These are phyloP conservation scores for Avena sativa DNA, from an alignment of 176 grass and related monocot genomes.

Conservation along the genomic window DNA sequence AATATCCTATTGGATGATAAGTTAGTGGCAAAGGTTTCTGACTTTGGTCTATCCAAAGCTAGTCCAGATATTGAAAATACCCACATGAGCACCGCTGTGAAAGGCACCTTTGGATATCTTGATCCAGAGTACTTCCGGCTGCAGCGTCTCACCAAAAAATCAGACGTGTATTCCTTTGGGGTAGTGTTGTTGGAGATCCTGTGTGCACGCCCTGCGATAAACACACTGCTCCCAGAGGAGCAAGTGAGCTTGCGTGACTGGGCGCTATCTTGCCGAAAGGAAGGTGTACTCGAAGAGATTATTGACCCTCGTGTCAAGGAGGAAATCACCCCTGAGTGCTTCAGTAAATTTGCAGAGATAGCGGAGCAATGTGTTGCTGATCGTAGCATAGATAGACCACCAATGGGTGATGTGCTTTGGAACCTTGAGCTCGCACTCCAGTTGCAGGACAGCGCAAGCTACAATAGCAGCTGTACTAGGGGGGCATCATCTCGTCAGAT, in stretches of 20 bases:
- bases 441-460: neutral
- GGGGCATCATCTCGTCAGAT: neutral
- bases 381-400: constrained; percentile 23
- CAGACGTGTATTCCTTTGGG: constrained; percentile 50
- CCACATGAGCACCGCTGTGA: constrained; percentile 46
- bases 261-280: constrained; percentile 34
- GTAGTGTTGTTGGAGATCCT: constrained; percentile 49
- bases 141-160: constrained; percentile 43
- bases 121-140: constrained; percentile 51
- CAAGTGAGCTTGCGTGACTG: constrained; percentile 47
- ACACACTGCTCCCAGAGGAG: constrained; percentile 11
- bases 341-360: constrained; percentile 33
- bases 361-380: constrained; percentile 46
- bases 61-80: constrained; percentile 13
- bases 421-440: neutral
- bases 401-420: constrained; percentile 46
- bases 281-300: neutral
- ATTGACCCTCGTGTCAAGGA: constrained; percentile 40
- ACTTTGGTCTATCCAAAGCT: constrained; percentile 43
- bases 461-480: neutral
- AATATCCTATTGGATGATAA: constrained; percentile 62
- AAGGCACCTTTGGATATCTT: constrained; percentile 49
- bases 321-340: constrained; percentile 16
- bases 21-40: constrained; percentile 27
- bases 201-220: constrained; percentile 29